These are phyloP conservation scores for Exophiala sp. DNA, from an alignment of 2,329 filamentous ascomycete genomes.

Conservation along the genomic window DNA sequence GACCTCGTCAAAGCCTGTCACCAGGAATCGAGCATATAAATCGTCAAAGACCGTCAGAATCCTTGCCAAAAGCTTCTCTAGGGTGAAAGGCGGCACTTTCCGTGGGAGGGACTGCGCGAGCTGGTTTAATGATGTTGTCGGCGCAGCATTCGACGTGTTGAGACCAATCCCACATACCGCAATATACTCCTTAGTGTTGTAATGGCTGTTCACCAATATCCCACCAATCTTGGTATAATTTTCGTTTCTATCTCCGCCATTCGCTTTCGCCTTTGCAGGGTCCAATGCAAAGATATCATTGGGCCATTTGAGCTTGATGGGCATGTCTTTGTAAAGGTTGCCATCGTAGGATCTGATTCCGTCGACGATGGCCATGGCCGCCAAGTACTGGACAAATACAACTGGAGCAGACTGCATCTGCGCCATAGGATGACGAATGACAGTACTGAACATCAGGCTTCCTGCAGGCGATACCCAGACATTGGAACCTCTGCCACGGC, in stretches of 20 bases:
- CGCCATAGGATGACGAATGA: conserved; percentile 76
- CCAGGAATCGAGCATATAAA: conserved; percentile 71
- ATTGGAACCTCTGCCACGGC: conserved; percentile 82
- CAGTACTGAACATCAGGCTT: conserved; percentile 79
- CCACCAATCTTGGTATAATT: conserved; percentile 85
- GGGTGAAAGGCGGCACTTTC: conserved; percentile 53
- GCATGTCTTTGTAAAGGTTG: conserved; percentile 68
- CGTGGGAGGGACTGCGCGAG: conserved; percentile 49
- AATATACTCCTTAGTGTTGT: conserved; percentile 72
- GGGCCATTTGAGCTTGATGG: conserved; percentile 91
- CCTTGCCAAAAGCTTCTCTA: conserved; percentile 77
- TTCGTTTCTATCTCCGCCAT: conserved; percentile 22
- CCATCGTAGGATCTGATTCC: conserved; percentile 75
- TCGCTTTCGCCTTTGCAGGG: conserved; percentile 37
- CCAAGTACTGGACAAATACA: conserved; percentile 90
- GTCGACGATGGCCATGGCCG: conserved; percentile 79
- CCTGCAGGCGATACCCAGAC: conserved; percentile 93
- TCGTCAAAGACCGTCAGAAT: conserved; percentile 75
- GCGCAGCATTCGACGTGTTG: conserved; percentile 78
- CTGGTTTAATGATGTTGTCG: conserved; percentile 81
- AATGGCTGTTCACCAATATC: conserved; percentile 85
- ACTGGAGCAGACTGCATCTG: conserved; percentile 72
- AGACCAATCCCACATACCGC: conserved; percentile 82
- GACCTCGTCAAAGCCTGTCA: conserved; percentile 67
- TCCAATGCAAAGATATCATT: conserved; percentile 84